Percentiles rank a stretch among this genome's conserved stretches.
These are phyloP conservation scores for Trichophyton schoenleinii DNA, from an alignment of 2,329 filamentous ascomycete genomes.

Conservation along the genomic window DNA sequence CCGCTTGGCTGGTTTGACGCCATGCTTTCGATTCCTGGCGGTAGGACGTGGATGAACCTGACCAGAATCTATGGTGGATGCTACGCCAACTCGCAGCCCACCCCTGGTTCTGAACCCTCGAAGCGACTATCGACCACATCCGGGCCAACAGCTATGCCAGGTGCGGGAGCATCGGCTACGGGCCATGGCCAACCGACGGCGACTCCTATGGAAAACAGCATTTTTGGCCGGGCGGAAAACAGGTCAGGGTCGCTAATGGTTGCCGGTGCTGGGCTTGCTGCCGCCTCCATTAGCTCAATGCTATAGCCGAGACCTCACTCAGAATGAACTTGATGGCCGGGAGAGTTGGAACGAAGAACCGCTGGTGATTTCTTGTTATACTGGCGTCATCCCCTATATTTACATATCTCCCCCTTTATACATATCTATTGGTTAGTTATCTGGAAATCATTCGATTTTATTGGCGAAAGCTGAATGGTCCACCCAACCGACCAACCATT, in stretches of 20 bases:
- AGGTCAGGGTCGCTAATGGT: not conserved
- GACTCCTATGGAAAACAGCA: not conserved
- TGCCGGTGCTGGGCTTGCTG: not conserved
- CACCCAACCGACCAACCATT: too few relatives aligned
- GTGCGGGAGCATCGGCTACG: not conserved
- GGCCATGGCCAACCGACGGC: not conserved
- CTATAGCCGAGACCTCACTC: not conserved
- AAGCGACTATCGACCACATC: not conserved
- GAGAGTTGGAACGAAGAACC: not conserved
- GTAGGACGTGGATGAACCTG: constrained; percentile 3
- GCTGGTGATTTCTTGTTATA: not conserved
- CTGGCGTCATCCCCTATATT: not conserved
- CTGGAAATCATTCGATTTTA: too few relatives aligned
- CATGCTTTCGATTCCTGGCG: constrained; percentile 5
- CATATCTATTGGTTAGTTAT: too few relatives aligned
- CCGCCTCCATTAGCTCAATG: not conserved
- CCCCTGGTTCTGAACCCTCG: not conserved
- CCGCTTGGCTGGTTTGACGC: not conserved
- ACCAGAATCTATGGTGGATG: constrained; percentile 3
- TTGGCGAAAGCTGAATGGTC: too few relatives aligned
- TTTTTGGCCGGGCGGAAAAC: not conserved
- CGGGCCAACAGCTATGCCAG: not conserved
- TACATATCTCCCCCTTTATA: too few relatives aligned
- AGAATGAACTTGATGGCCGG: not conserved
- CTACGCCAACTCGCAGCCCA: constrained; percentile 2